A percentile compares a stretch with the other conserved stretches of the same genome.
Conservation (phyloP, 805 yeast species). For the Candida peoriensis region DNA sequence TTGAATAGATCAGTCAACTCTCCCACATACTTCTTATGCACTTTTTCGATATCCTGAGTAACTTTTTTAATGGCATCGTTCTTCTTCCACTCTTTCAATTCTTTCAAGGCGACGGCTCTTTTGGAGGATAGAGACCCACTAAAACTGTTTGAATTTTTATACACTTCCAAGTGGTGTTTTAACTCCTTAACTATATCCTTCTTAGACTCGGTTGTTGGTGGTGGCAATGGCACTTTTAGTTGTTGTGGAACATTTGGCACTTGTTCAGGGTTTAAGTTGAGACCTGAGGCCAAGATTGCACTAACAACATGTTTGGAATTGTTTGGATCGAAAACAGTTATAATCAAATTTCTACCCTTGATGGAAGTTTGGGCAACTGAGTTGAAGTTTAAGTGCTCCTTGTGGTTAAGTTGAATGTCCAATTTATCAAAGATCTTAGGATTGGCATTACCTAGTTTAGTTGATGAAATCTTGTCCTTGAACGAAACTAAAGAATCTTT, state of each 20-base stretch:
- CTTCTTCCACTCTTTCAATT: constrained; percentile 44
- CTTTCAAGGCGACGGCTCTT: constrained; percentile 55
- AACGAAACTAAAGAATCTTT: constrained; percentile 46
- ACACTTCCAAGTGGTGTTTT: constrained; percentile 62
- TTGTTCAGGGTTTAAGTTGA: constrained; percentile 76
- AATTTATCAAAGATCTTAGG: constrained; percentile 62
- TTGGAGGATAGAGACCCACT: constrained; percentile 49
- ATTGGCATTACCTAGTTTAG: constrained; percentile 65
- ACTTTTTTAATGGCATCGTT: constrained; percentile 52
- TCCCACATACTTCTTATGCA: constrained; percentile 60
- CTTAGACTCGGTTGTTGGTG: constrained; percentile 64
- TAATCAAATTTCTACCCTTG: constrained; percentile 62
- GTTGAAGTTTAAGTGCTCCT: constrained; percentile 44
- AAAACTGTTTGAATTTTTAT: constrained; percentile 41
- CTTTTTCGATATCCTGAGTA: constrained; percentile 58
- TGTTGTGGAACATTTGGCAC: constrained; percentile 71
- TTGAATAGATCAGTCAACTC: constrained; percentile 54
- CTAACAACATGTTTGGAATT: constrained; percentile 65
- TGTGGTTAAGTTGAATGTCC: constrained; percentile 42
- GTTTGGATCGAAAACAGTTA: constrained; percentile 86
- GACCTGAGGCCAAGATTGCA: constrained; percentile 59
- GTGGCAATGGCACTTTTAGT: constrained; percentile 69
- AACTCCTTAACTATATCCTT: constrained; percentile 50
- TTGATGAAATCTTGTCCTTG: constrained; percentile 51
- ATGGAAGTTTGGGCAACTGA: constrained; percentile 66